These are phyloP conservation scores for Mesotaenium endlicherianum DNA, from an alignment of 139 green algal genomes.

Conservation along the genomic window DNA sequence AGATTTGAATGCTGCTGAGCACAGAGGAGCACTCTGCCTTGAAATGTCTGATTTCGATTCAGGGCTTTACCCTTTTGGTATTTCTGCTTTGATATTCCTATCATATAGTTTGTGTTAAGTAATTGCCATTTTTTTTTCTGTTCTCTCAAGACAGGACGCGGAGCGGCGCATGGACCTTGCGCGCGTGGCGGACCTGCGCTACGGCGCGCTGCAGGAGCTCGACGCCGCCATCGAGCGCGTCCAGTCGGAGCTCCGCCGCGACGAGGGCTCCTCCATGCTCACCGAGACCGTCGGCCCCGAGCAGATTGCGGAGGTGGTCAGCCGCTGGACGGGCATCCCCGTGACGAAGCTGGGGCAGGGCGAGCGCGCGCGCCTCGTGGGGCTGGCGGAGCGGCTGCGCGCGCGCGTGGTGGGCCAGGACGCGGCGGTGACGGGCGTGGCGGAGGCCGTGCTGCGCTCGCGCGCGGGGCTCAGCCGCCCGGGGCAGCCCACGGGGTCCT, in stretches of 20 bases:
- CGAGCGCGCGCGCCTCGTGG: constrained; percentile 53
- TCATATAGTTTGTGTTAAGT: too few species aligned
- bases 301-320: constrained; percentile 70
- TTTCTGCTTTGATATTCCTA: too few species aligned
- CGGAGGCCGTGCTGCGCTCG: constrained; percentile 87
- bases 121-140: too few species aligned
- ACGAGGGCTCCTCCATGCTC: constrained; percentile 65
- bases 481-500: constrained; percentile 59
- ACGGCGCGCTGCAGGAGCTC: constrained; percentile 80
- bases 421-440: constrained; percentile 82
- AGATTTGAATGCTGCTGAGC: too few species aligned
- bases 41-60: too few species aligned
- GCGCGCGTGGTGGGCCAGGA: constrained; percentile 72
- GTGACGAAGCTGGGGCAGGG: constrained; percentile 65
- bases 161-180: constrained; percentile 75
- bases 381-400: constrained; percentile 68
- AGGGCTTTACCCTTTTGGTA: too few species aligned
- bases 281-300: constrained; percentile 75
- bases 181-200: constrained; percentile 60
- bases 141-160: too few species aligned
- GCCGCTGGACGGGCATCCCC: constrained; percentile 84
- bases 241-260: constrained; percentile 9
- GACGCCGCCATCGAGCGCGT: constrained; percentile 67
- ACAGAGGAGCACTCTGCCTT: too few species aligned
- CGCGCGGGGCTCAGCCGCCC: constrained; percentile 66